Conservation (phyloP, 1,139 yeast genomes). For the Scheffersomyces insectosa region DNA sequence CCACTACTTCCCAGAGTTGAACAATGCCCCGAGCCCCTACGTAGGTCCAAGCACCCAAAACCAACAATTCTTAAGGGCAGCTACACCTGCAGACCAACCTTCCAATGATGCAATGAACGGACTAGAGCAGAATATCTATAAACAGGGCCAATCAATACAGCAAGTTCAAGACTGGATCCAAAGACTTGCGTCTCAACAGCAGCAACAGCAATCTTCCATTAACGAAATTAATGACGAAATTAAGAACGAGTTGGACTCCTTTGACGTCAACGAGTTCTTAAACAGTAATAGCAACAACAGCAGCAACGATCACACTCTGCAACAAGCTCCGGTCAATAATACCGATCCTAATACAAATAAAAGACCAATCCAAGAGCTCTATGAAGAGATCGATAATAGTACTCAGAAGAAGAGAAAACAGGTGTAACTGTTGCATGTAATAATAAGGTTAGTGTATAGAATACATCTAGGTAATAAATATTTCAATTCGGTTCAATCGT, state of each 20-base stretch:
- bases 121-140: slow-evolving; percentile 45
- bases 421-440: too few species aligned
- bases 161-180: slow-evolving; percentile 63
- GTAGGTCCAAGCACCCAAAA: slow-evolving; percentile 11
- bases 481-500: too few species aligned
- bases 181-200: slow-evolving; percentile 41
- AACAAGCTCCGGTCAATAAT: too few species aligned
- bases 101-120: slow-evolving; percentile 28
- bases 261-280: slow-evolving; percentile 41
- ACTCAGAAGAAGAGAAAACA: too few species aligned
- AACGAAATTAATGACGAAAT: slow-evolving; percentile 13
- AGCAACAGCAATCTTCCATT: slow-evolving; percentile 26
- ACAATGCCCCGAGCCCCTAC: slow-evolving; percentile 11
- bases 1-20: slow-evolving; percentile 35
- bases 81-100: slow-evolving; percentile 10
- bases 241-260: slow-evolving; percentile 28
- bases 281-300: slow-evolving; percentile 11
- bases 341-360: too few species aligned
- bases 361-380: too few species aligned
- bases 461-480: too few species aligned
- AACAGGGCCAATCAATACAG: slow-evolving; percentile 56
- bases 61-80: slow-evolving; percentile 8
- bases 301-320: too few species aligned
- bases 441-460: too few species aligned
- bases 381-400: too few species aligned